Conservation (phyloP, 1,139 yeast species). For the Geotrichum reessii region DNA sequence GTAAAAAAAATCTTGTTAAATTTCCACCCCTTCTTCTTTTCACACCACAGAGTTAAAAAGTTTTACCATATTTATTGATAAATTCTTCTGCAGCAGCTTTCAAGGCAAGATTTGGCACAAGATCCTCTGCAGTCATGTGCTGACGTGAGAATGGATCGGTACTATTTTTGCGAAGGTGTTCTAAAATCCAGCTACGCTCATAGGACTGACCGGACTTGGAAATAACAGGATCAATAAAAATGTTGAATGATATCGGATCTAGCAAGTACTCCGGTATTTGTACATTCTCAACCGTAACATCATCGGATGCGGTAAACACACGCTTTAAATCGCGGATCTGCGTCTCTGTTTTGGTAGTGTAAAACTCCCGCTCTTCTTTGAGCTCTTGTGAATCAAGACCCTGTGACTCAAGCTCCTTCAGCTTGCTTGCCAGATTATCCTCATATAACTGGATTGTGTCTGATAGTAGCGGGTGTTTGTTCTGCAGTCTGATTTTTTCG, state of each 20-base stretch:
- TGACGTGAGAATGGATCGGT: conserved; percentile 44
- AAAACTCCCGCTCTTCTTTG: conserved; percentile 27
- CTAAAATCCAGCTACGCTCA: conserved; percentile 41
- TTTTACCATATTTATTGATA: conserved; percentile 1
- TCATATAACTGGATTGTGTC: conserved; percentile 31
- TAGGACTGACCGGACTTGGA: conserved; percentile 48
- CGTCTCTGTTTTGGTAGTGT: conserved; percentile 28
- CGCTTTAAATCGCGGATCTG: conserved; percentile 29
- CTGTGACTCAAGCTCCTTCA: conserved; percentile 21
- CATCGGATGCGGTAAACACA: background rate
- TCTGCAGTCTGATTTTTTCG: conserved; percentile 26
- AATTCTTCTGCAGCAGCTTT: conserved; percentile 38
- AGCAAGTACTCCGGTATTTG: conserved; percentile 43
- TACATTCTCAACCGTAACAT: background rate
- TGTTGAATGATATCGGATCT: conserved; percentile 46
- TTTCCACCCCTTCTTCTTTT: too few relatives aligned
- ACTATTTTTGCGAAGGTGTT: conserved; percentile 38
- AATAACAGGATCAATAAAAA: conserved; percentile 46
- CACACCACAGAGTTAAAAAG: background rate
- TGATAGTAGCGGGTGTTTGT: conserved; percentile 31
- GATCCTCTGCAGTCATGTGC: conserved; percentile 38
- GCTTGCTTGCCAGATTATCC: conserved; percentile 24
- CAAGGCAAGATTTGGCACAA: conserved; percentile 43
- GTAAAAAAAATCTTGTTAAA: too few relatives aligned
- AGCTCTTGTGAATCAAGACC: conserved; percentile 22